Percentiles rank a stretch among this genome's conserved stretches.
Evolutionary conservation across 1,139 yeast genomes (phyloP).

Genomic region (Suhomyces taliae): DNA sequence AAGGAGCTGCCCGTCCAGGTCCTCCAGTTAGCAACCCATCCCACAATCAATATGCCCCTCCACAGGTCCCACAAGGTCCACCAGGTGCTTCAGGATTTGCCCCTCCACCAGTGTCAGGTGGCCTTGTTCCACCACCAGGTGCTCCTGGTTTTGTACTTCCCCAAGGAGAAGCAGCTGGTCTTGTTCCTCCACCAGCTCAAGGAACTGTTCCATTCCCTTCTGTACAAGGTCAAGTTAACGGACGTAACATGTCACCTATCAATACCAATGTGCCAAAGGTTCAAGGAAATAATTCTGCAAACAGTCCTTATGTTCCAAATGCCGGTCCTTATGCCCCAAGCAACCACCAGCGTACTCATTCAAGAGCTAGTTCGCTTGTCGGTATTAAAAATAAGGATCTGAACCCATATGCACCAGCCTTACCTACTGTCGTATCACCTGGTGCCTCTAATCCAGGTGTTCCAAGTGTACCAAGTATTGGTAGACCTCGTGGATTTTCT

Average conservation of each 20-base stretch:
- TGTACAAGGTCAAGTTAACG: constrained; percentile 1
- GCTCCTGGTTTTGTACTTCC: not conserved
- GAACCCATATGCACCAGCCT: constrained; percentile 48
- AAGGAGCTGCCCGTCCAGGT: not conserved
- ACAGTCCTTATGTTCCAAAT: constrained; percentile 48
- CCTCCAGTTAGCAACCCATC: not conserved
- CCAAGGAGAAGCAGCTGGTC: not conserved
- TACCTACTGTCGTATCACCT: constrained; percentile 19
- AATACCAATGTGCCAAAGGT: constrained; percentile 15
- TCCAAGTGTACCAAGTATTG: constrained; percentile 6
- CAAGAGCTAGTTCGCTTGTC: constrained; percentile 44
- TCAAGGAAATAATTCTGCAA: constrained; percentile 20
- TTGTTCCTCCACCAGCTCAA: constrained; percentile 7
- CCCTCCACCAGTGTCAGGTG: constrained; percentile 1
- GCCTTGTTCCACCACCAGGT: constrained; percentile 4
- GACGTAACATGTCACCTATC: constrained; percentile 11
- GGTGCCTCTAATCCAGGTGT: constrained; percentile 2
- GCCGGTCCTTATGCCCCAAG: constrained; percentile 51
- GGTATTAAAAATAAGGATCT: constrained; percentile 41
- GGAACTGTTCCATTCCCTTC: constrained; percentile 11
- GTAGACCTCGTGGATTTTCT: constrained; percentile 31
- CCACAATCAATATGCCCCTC: constrained; percentile 7
- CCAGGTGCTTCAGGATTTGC: constrained; percentile 2
- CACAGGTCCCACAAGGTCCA: not conserved
- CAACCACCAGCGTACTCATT: constrained; percentile 36